A percentile compares a stretch with the other conserved stretches of the same genome.
phyloP scores from a whole-genome alignment of 1,284 basidiomycete species.

The Pyrrhoderma lamaoense region DNA sequence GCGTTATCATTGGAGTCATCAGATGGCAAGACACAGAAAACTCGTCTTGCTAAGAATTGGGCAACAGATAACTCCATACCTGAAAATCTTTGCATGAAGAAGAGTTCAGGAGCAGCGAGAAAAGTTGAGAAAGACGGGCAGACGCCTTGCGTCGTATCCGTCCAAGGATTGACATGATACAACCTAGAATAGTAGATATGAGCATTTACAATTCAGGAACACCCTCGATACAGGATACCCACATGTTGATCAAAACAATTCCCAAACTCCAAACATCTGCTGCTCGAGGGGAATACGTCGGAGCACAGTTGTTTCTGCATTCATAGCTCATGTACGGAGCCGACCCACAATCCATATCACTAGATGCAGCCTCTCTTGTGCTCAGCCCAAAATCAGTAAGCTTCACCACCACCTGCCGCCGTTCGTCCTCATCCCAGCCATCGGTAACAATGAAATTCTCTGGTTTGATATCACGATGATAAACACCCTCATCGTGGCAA shows the following conservation, averaged over 20 bases:
- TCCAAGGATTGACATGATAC: constrained; percentile 98
- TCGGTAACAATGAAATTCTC: constrained; percentile 94
- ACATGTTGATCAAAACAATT: constrained; percentile 98
- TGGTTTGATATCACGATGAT: constrained; percentile 97
- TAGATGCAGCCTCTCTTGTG: constrained; percentile 80
- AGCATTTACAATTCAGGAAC: neutral
- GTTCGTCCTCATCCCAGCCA: constrained; percentile 46
- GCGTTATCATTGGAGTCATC: constrained; percentile 48
- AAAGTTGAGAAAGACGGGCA: constrained; percentile 83
- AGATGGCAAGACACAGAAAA: constrained; percentile 71
- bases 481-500: constrained; percentile 90
- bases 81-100: constrained; percentile 86
- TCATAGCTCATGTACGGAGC: constrained; percentile 99
- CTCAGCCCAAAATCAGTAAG: constrained; percentile 96
- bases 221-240: constrained; percentile 24
- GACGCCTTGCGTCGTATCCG: constrained; percentile 75
- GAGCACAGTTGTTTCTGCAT: constrained; percentile 94
- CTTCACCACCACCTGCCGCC: constrained; percentile 60
- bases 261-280: constrained; percentile 99
- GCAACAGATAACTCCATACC: constrained; percentile 89
- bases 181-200: constrained; percentile 47
- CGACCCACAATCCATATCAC: constrained; percentile 97
- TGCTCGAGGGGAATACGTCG: constrained; percentile 87
- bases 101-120: constrained; percentile 71
- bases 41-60: constrained; percentile 75